Evolutionary conservation across 306 rosid species (phyloP).

Genomic region (Pueraria montana): DNA sequence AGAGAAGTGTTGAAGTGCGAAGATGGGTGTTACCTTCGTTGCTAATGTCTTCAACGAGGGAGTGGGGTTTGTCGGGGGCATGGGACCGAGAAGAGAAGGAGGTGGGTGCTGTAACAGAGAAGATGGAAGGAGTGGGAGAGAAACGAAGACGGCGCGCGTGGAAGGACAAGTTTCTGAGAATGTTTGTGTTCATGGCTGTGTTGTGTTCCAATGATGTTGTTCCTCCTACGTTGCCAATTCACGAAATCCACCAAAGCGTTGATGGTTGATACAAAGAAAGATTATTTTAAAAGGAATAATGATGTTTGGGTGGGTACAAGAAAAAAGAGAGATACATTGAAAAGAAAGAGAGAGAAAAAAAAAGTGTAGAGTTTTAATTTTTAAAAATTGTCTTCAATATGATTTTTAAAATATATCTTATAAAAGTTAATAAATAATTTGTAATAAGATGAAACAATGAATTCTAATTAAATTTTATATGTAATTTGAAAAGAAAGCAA

Average conservation of each 20-base stretch:
- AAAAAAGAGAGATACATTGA: too few species aligned
- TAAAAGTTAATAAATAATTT: too few species aligned
- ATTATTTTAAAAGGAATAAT: too few species aligned
- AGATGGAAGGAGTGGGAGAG: conserved; percentile 38
- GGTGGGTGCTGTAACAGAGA: conserved; percentile 18
- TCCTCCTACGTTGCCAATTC: not conserved
- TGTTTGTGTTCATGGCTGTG: conserved; percentile 50
- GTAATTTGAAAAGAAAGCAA: too few species aligned
- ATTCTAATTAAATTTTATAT: too few species aligned
- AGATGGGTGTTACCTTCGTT: conserved; percentile 52
- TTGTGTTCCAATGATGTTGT: not conserved
- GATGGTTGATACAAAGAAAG: too few species aligned
- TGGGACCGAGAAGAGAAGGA: conserved; percentile 41
- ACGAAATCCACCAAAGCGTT: not conserved
- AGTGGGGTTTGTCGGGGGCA: conserved; percentile 23
- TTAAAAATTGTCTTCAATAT: too few species aligned
- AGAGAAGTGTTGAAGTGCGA: not conserved
- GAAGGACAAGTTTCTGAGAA: conserved; percentile 55
- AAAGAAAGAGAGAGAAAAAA: too few species aligned
- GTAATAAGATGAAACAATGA: too few species aligned
- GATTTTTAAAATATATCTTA: too few species aligned
- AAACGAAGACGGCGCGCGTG: conserved; percentile 54
- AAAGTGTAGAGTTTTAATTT: too few species aligned
- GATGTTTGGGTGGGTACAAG: too few species aligned
- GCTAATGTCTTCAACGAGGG: conserved; percentile 44